Conservation (phyloP, 75 land plant genomes). For the Gnetum montanum region DNA sequence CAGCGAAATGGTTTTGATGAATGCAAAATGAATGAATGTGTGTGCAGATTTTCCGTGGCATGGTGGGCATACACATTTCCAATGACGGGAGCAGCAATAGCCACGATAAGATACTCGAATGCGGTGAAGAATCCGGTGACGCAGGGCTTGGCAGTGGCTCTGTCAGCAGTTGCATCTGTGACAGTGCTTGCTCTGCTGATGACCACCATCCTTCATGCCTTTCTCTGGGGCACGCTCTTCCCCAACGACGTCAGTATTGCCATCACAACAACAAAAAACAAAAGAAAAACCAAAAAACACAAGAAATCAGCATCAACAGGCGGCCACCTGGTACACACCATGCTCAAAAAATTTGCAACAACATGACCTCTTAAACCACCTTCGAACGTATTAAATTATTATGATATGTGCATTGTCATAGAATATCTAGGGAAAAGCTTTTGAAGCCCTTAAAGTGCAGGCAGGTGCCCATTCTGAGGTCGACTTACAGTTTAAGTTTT, state of each 20-base stretch:
- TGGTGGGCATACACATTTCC: conserved; percentile 52
- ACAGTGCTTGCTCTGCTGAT: conserved; percentile 20
- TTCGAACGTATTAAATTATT: too few species aligned
- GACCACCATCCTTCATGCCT: conserved; percentile 23
- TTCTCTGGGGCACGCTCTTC: conserved; percentile 21
- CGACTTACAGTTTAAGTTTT: too few species aligned
- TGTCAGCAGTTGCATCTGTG: conserved; percentile 20
- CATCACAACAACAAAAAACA: conserved; percentile 21
- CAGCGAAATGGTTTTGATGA: neutral
- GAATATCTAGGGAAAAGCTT: too few species aligned
- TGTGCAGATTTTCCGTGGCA: conserved; percentile 26
- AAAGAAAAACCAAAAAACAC: conserved; percentile 11
- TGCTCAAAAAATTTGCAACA: too few species aligned
- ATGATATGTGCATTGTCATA: too few species aligned
- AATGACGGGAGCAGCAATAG: conserved; percentile 36
- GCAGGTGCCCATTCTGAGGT: too few species aligned
- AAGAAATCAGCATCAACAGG: conserved; percentile 4
- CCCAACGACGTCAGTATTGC: conserved; percentile 39
- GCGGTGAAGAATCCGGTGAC: conserved; percentile 11
- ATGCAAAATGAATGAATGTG: neutral
- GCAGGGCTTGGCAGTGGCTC: conserved; percentile 13
- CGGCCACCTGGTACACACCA: neutral
- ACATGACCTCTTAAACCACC: too few species aligned
- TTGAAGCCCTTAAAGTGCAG: too few species aligned
- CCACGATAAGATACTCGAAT: conserved; percentile 21